Conservation (phyloP, 441 rosid species). For the Populus hybrid region DNA sequence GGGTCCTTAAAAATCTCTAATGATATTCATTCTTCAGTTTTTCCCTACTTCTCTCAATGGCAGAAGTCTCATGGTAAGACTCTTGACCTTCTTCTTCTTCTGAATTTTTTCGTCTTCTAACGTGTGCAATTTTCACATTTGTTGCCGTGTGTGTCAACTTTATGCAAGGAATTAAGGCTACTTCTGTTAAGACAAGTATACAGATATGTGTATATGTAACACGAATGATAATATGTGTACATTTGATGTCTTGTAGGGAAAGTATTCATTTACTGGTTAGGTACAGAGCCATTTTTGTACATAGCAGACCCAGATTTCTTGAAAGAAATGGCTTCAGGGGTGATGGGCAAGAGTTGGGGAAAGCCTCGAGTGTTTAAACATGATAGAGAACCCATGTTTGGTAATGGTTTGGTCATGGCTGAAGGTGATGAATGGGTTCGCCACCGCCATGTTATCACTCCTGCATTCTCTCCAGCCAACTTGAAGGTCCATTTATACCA, state of each 20-base stretch:
- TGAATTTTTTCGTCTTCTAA: background rate
- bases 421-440: constrained; percentile 96
- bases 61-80: constrained; percentile 63
- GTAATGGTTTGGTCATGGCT: constrained; percentile 78
- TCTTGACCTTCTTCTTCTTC: background rate
- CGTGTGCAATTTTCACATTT: background rate
- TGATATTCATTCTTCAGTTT: constrained; percentile 73
- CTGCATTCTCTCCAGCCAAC: constrained; percentile 79
- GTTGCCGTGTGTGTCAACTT: no score
- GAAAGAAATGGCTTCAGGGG: constrained; percentile 59
- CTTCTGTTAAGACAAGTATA: background rate
- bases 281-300: constrained; percentile 87
- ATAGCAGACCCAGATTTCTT: constrained; percentile 91
- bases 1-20: constrained; percentile 41
- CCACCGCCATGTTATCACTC: constrained; percentile 87
- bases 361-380: constrained; percentile 78
- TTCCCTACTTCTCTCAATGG: constrained; percentile 83
- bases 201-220: no score
- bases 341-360: constrained; percentile 95
- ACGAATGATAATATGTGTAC: background rate
- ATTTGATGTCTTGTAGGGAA: constrained; percentile 52
- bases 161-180: background rate
- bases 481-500: constrained; percentile 50
- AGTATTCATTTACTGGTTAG: constrained; percentile 91
- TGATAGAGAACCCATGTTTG: constrained; percentile 94